Percentiles rank a stretch among this genome's conserved stretches.
phyloP scores from a whole-genome alignment of 1,284 basidiomycete species.

The Puccinia novopanici region DNA sequence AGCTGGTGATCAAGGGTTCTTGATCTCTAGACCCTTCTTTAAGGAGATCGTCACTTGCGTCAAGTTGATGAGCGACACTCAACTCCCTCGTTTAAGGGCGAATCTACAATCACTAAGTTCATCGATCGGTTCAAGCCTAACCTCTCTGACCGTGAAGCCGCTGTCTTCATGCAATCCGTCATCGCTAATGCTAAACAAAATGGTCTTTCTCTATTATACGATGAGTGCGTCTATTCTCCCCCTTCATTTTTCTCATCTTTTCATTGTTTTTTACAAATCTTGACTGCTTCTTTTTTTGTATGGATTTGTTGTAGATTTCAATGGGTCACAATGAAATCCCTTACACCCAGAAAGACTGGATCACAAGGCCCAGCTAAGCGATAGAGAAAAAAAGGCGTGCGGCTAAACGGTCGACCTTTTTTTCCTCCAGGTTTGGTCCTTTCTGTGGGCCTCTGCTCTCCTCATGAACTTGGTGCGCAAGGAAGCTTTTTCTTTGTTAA shows the following conservation, averaged over 20 bases:
- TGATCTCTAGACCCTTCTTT: conserved; percentile 86
- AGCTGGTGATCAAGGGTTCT: conserved; percentile 94
- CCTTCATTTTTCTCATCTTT: neutral
- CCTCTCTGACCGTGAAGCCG: conserved; percentile 83
- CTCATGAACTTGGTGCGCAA: too few species aligned
- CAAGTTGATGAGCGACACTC: conserved; percentile 90
- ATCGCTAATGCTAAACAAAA: conserved; percentile 94
- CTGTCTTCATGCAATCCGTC: conserved; percentile 83
- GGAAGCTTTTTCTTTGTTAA: too few species aligned
- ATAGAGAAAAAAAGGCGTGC: neutral
- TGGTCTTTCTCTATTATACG: conserved; percentile 83
- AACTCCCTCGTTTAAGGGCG: conserved; percentile 93
- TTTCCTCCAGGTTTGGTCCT: too few species aligned
- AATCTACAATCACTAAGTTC: conserved; percentile 81
- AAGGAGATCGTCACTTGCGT: conserved; percentile 85
- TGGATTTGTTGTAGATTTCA: conserved; percentile 39
- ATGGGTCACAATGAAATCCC: conserved; percentile 51
- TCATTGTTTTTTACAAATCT: neutral
- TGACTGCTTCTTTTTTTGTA: neutral
- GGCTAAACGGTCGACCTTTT: too few species aligned
- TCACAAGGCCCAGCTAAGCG: conserved; percentile 30
- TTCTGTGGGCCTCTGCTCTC: too few species aligned
- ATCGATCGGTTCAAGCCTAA: conserved; percentile 82
- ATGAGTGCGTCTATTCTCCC: conserved; percentile 66
- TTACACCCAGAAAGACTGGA: conserved; percentile 51